A percentile compares a stretch with the other conserved stretches of the same genome.
phyloP scores from a whole-genome alignment of 352 stramenopile species.

The Globisporangium heterothallicum region DNA sequence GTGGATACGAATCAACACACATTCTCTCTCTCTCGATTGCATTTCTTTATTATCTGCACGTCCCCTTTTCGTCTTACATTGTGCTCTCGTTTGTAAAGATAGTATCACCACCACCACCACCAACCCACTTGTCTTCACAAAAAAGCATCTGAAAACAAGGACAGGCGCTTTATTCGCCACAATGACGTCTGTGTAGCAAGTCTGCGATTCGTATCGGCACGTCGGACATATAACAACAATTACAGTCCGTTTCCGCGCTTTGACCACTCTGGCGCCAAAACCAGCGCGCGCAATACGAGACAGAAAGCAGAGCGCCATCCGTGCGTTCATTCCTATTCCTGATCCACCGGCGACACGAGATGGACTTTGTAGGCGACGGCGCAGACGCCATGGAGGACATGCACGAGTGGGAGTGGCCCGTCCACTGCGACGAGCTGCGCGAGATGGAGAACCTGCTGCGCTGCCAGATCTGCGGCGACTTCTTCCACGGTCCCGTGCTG shows the following conservation, averaged over 20 bases:
- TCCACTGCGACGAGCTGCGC: slow-evolving; percentile 43
- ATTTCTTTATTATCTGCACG: background rate
- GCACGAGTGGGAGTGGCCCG: slow-evolving; percentile 80
- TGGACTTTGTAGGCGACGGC: slow-evolving; percentile 13
- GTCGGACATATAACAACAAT: too few relatives aligned
- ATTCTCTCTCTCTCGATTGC: background rate
- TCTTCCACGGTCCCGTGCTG: slow-evolving; percentile 76
- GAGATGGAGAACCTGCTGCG: slow-evolving; percentile 72
- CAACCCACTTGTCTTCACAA: too few relatives aligned
- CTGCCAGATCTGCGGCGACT: slow-evolving; percentile 82
- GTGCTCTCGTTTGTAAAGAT: too few relatives aligned
- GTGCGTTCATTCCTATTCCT: background rate
- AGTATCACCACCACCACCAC: too few relatives aligned
- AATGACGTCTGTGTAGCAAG: too few relatives aligned
- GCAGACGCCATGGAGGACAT: slow-evolving; percentile 12
- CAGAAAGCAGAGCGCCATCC: too few relatives aligned
- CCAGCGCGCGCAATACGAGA: too few relatives aligned
- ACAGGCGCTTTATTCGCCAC: too few relatives aligned
- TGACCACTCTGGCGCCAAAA: too few relatives aligned
- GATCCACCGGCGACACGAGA: background rate
- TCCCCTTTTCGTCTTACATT: background rate
- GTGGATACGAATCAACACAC: background rate
- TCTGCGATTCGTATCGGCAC: too few relatives aligned
- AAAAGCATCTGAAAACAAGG: too few relatives aligned
- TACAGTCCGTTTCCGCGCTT: too few relatives aligned